phyloP scores from a whole-genome alignment of 169 alveolate genomes.

The Amoebophrya sp. region DNA sequence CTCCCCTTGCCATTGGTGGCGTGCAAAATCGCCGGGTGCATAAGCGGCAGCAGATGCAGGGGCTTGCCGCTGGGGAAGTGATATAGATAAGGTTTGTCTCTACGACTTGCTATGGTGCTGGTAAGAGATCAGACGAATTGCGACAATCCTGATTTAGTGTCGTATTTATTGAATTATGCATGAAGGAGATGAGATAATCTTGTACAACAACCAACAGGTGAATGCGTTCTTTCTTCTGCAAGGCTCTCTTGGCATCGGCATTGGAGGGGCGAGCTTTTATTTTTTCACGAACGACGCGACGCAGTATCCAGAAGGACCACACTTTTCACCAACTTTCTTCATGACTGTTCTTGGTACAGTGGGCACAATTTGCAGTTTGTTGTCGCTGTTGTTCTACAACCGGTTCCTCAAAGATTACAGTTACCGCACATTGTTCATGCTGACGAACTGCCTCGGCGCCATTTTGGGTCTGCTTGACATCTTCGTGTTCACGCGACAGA shows the following conservation, averaged over 20 bases:
- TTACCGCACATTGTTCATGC: slow-evolving; percentile 37
- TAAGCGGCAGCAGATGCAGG: no score
- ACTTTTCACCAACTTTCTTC: slow-evolving; percentile 23
- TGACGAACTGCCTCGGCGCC: slow-evolving; percentile 36
- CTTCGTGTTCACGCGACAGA: slow-evolving; percentile 42
- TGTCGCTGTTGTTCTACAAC: slow-evolving; percentile 1
- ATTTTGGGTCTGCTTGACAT: slow-evolving; percentile 32
- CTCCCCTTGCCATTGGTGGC: no score
- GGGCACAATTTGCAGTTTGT: background rate
- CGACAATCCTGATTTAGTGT: no score
- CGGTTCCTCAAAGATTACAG: slow-evolving; percentile 39
- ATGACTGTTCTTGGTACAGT: background rate
- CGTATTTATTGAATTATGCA: no score
- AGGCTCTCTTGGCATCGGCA: slow-evolving; percentile 1
- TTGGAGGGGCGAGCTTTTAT: slow-evolving; percentile 28
- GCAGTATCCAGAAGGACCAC: slow-evolving; percentile 33
- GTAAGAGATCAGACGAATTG: no score
- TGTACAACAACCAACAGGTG: no score
- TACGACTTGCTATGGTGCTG: no score
- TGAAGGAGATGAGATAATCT: no score
- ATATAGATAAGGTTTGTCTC: no score
- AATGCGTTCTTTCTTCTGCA: background rate
- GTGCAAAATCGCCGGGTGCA: no score
- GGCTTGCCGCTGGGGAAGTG: no score
- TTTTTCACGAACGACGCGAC: slow-evolving; percentile 31